Percentiles rank a stretch among this genome's conserved stretches.
These are phyloP conservation scores for Cutaneotrichosporon daszewskae DNA, from an alignment of 1,284 basidiomycete species.

Conservation along the genomic window DNA sequence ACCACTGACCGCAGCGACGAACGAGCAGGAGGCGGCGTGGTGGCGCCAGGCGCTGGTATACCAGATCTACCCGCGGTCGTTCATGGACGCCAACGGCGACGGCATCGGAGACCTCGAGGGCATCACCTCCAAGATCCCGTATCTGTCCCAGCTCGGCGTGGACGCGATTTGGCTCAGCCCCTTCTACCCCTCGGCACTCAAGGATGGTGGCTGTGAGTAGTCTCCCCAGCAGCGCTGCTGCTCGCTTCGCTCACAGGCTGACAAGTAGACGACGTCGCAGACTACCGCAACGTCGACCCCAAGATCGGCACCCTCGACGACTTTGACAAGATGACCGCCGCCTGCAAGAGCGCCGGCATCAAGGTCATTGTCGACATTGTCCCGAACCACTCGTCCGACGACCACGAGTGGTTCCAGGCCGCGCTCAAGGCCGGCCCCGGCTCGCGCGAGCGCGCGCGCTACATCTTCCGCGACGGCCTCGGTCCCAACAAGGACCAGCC, in stretches of 20 bases:
- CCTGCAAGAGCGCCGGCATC: constrained; percentile 61
- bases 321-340: constrained; percentile 60
- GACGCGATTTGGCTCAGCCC: constrained; percentile 71
- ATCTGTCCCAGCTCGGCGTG: constrained; percentile 63
- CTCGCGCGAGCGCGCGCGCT: constrained; percentile 56
- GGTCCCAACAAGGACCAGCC: constrained; percentile 52
- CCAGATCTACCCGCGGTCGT: constrained; percentile 67
- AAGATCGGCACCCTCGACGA: constrained; percentile 68
- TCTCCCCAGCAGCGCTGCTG: neutral
- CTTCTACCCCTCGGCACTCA: constrained; percentile 63
- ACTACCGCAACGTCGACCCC: constrained; percentile 67
- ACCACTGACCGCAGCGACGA: no score
- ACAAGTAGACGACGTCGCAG: constrained; percentile 57
- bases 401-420: constrained; percentile 69
- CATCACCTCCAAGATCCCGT: constrained; percentile 61
- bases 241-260: neutral
- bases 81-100: constrained; percentile 67
- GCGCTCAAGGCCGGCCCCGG: constrained; percentile 57
- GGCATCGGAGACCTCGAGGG: constrained; percentile 69
- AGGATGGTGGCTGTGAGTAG: constrained; percentile 65
- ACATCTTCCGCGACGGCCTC: constrained; percentile 62
- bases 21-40: no score
- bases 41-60: constrained; percentile 64
- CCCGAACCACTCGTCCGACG: constrained; percentile 71
- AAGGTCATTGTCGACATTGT: constrained; percentile 75